Evolutionary conservation across 78 protist genomes (phyloP).

Genomic region (Dictyostelium purpureum): DNA sequence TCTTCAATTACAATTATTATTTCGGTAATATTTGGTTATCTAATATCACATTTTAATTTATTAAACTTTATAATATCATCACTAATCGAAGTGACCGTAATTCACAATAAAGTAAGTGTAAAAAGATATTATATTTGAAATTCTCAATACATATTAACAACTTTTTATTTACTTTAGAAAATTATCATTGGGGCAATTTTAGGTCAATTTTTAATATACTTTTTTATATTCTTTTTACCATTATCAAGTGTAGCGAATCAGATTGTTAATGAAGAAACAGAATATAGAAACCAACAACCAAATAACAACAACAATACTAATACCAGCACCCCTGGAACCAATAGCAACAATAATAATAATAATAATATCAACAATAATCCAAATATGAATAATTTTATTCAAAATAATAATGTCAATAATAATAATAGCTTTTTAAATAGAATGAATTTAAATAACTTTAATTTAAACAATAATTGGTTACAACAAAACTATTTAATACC

Average conservation of each 20-base stretch:
- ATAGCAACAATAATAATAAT: background rate
- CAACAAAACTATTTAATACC: background rate
- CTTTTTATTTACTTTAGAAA: background rate
- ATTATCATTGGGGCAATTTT: background rate
- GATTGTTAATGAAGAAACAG: background rate
- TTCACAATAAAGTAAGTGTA: conserved; percentile 13
- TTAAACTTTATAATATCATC: background rate
- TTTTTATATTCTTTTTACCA: conserved; percentile 7
- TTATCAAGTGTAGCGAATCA: conserved; percentile 9
- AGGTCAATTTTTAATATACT: conserved; percentile 1
- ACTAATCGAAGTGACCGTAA: background rate
- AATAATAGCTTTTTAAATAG: too few species aligned
- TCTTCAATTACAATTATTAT: conserved; percentile 4
- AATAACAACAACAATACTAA: background rate
- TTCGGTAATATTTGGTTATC: conserved; percentile 10
- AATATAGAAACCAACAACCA: background rate
- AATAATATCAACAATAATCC: background rate
- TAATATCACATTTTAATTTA: conserved; percentile 14
- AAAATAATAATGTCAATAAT: background rate
- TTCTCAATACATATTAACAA: background rate
- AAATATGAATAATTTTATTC: background rate
- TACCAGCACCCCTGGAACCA: background rate
- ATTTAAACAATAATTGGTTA: background rate
- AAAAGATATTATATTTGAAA: background rate
- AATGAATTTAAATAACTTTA: background rate